phyloP scores from a whole-genome alignment of 2,329 filamentous ascomycete species.

The Trichoderma atrobrunneum region DNA sequence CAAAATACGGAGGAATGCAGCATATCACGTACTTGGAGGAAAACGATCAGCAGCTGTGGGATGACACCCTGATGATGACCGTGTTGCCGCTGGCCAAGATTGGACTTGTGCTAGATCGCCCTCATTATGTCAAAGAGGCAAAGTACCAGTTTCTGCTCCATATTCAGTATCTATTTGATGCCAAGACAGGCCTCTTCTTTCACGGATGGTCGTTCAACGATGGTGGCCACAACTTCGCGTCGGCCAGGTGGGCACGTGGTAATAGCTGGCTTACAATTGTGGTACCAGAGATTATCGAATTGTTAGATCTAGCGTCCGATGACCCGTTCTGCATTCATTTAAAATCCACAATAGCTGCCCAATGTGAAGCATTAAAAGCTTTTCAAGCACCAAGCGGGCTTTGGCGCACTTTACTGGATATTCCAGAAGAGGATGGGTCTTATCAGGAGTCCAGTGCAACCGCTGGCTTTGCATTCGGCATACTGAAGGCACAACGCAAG shows the following conservation, averaged over 20 bases:
- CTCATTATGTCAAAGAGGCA: slow-evolving; percentile 2
- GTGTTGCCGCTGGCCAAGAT: slow-evolving; percentile 8
- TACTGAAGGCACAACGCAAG: slow-evolving; percentile 1
- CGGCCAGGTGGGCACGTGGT: slow-evolving; percentile 2
- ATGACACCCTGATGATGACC: slow-evolving; percentile 13
- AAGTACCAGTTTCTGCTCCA: slow-evolving; percentile 8
- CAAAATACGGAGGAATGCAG: slow-evolving; percentile 14
- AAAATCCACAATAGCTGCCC: background rate
- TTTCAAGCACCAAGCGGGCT: background rate
- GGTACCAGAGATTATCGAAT: slow-evolving; percentile 5
- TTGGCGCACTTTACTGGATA: slow-evolving; percentile 3
- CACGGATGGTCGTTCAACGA: slow-evolving; percentile 11
- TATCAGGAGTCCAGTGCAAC: slow-evolving; percentile 7
- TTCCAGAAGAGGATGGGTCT: slow-evolving; percentile 5
- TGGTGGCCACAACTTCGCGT: slow-evolving; percentile 7
- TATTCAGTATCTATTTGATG: slow-evolving; percentile 6
- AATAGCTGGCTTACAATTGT: slow-evolving; percentile 14
- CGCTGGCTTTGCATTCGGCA: slow-evolving; percentile 5
- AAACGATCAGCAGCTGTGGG: slow-evolving; percentile 9
- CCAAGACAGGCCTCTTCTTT: slow-evolving; percentile 6
- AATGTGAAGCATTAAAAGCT: slow-evolving; percentile 5
- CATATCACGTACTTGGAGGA: slow-evolving; percentile 14
- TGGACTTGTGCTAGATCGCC: slow-evolving; percentile 1
- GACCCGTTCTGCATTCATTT: background rate
- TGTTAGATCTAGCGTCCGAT: background rate